Conservation (phyloP, 768 basidiomycete species). For the Paxillus ammoniavirescens region DNA sequence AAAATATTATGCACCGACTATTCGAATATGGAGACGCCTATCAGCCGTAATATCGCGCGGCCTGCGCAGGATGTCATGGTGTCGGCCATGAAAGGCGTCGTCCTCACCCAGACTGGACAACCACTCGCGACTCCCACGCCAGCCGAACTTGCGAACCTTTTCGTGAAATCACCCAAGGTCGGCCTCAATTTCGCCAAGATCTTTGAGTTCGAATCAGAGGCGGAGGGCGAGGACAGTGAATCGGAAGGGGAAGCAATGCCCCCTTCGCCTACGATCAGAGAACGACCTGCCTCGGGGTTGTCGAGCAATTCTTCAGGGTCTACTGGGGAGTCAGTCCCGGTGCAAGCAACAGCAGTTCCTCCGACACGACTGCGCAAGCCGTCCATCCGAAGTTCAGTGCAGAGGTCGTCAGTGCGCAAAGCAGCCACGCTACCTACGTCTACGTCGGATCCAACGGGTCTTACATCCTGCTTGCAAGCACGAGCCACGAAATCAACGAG, state of each 20-base stretch:
- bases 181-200: conserved; percentile 77
- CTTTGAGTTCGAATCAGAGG: conserved; percentile 55
- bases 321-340: conserved; percentile 21
- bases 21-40: conserved; percentile 49
- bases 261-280: conserved; percentile 49
- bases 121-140: conserved; percentile 69
- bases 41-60: conserved; percentile 36
- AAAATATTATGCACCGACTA: conserved; percentile 11
- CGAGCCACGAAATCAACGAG: conserved; percentile 17
- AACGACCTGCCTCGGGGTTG: conserved; percentile 33
- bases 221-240: conserved; percentile 31
- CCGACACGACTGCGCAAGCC: conserved; percentile 55
- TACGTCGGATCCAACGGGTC: conserved; percentile 38
- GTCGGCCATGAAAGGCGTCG: conserved; percentile 74
- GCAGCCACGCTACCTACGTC: conserved; percentile 33
- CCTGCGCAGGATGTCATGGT: conserved; percentile 26
- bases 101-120: conserved; percentile 78
- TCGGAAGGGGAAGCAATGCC: conserved; percentile 31
- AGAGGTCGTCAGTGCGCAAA: conserved; percentile 28
- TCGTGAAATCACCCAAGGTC: conserved; percentile 67
- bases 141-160: conserved; percentile 61
- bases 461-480: conserved; percentile 21
- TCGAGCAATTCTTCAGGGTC: conserved; percentile 27
- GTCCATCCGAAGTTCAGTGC: conserved; percentile 47
- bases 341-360: conserved; percentile 25